These are phyloP conservation scores for Colletotrichum lini DNA, from an alignment of 2,329 filamentous ascomycete species.

Conservation along the genomic window DNA sequence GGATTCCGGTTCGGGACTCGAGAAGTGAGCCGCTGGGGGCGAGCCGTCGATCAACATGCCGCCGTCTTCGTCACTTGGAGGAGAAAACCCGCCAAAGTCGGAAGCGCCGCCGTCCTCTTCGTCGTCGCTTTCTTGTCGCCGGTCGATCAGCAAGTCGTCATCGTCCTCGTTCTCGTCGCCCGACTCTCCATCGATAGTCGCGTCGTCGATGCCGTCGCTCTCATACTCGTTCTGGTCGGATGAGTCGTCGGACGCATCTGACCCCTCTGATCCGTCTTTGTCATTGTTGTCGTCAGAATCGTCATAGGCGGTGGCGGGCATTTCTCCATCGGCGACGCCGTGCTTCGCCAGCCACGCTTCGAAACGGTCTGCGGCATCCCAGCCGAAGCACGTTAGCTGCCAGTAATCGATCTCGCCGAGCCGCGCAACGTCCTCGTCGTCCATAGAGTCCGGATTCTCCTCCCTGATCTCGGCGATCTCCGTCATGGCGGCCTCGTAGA, in stretches of 20 bases:
- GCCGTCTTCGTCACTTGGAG: conserved; percentile 34
- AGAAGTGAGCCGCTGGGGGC: conserved; percentile 46
- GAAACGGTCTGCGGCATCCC: conserved; percentile 31
- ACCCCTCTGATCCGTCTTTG: neutral
- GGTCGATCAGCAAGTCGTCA: conserved; percentile 30
- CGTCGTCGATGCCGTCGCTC: conserved; percentile 57
- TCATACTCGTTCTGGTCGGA: conserved; percentile 52
- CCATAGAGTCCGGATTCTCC: conserved; percentile 1
- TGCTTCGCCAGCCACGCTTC: conserved; percentile 31
- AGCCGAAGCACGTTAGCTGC: conserved; percentile 32
- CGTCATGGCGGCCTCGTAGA: neutral
- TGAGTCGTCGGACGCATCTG: conserved; percentile 23
- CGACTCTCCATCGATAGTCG: conserved; percentile 47
- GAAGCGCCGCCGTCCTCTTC: conserved; percentile 44
- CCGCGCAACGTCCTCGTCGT: conserved; percentile 2
- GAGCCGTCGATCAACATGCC: conserved; percentile 35
- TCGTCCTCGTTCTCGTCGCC: conserved; percentile 33
- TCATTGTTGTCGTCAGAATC: conserved; percentile 5
- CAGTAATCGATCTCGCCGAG: conserved; percentile 18
- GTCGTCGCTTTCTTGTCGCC: conserved; percentile 44
- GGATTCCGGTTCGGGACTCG: conserved; percentile 49
- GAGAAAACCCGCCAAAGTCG: conserved; percentile 29
- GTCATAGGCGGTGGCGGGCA: neutral
- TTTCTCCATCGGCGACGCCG: neutral
- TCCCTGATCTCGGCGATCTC: conserved; percentile 10